Conservation (phyloP, 139 green algal genomes). For the Astrephomene gubernaculifera region DNA sequence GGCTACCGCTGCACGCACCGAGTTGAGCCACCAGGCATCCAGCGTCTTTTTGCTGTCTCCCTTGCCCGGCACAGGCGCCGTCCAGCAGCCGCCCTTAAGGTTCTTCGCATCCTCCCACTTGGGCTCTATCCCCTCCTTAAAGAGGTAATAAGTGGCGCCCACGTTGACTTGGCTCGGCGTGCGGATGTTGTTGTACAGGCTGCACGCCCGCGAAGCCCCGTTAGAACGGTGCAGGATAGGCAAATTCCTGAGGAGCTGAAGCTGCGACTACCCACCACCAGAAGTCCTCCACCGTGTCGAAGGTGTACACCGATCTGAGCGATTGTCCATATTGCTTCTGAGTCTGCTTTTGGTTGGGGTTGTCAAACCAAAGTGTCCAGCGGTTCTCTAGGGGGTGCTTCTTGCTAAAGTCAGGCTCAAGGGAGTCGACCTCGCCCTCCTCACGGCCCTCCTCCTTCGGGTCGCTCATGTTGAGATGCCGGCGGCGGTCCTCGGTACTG, state of each 20-base stretch:
- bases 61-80: constrained; percentile 75
- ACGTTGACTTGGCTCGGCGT: constrained; percentile 86
- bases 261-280: constrained; percentile 88
- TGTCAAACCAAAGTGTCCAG: constrained; percentile 99
- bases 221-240: background rate
- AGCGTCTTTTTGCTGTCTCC: constrained; percentile 75
- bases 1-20: constrained; percentile 60
- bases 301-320: constrained; percentile 89
- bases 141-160: constrained; percentile 94
- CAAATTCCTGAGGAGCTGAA: background rate
- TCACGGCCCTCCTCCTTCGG: constrained; percentile 34
- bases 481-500: background rate
- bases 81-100: constrained; percentile 93
- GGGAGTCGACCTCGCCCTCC: constrained; percentile 37
- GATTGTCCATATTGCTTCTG: constrained; percentile 65
- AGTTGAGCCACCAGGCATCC: constrained; percentile 95
- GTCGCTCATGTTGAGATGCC: constrained; percentile 21
- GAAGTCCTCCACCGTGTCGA: constrained; percentile 98
- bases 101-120: constrained; percentile 99
- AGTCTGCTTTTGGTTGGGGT: constrained; percentile 82
- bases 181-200: constrained; percentile 99
- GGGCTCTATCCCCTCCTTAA: constrained; percentile 97
- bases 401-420: constrained; percentile 70
- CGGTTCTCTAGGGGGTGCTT: constrained; percentile 90
- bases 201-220: constrained; percentile 53